Percentiles rank a stretch among this genome's conserved stretches.
Conservation (phyloP, 306 rosid species). For the Quercus agrifolia region DNA sequence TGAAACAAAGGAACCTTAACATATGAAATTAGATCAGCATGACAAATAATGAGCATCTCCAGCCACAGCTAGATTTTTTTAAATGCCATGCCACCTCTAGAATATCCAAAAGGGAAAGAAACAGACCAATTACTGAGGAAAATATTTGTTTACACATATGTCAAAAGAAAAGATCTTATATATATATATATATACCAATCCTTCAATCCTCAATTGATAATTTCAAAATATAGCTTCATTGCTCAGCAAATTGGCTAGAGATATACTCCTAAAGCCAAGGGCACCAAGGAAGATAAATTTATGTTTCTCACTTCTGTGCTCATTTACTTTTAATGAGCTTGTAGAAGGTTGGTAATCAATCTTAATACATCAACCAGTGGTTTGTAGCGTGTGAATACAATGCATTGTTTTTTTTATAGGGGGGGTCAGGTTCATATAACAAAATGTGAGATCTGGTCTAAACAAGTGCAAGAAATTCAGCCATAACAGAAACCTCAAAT, state of each 20-base stretch:
- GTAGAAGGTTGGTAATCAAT: too few species aligned
- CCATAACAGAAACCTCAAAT: not conserved
- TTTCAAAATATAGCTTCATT: not conserved
- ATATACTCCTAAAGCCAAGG: not conserved
- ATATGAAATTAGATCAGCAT: not conserved
- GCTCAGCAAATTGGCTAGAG: not conserved
- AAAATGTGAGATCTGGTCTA: too few species aligned
- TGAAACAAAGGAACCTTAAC: not conserved
- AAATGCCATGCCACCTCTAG: not conserved
- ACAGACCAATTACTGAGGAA: not conserved
- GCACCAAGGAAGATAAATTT: too few species aligned
- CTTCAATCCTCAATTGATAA: not conserved
- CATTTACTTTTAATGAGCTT: too few species aligned
- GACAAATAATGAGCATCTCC: not conserved
- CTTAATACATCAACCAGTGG: too few species aligned
- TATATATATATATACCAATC: not conserved
- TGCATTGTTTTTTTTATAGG: too few species aligned
- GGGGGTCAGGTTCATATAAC: too few species aligned
- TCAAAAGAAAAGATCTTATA: not conserved
- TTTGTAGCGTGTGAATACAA: too few species aligned
- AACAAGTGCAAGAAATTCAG: not conserved
- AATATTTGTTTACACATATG: not conserved
- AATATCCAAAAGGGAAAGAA: not conserved
- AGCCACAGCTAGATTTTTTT: not conserved
- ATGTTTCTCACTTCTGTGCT: too few species aligned